Conservation (phyloP, 768 basidiomycete species). For the Tephrocybe sp. region DNA sequence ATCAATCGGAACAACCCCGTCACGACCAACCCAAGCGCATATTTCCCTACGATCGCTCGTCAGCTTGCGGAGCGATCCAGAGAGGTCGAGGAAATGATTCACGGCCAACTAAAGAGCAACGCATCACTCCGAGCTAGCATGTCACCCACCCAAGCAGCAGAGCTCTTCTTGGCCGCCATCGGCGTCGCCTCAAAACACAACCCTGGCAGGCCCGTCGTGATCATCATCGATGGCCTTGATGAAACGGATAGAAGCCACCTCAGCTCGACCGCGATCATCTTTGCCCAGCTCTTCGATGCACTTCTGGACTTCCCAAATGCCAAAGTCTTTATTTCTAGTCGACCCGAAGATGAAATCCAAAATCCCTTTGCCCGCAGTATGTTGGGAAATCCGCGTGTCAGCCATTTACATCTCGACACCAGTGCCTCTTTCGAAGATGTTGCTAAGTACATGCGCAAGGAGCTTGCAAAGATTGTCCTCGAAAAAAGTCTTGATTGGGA, state of each 20-base stretch:
- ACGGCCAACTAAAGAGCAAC: conserved; percentile 6
- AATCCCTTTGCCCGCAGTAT: conserved; percentile 7
- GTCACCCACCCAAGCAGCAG: conserved; percentile 10
- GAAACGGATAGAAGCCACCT: conserved; percentile 14
- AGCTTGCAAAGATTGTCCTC: not conserved
- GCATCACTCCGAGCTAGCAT: conserved; percentile 9
- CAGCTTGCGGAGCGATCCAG: conserved; percentile 10
- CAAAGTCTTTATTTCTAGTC: conserved; percentile 16
- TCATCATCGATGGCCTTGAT: conserved; percentile 20
- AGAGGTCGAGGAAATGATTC: not conserved
- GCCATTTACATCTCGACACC: not conserved
- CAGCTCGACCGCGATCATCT: conserved; percentile 4
- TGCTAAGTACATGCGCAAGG: not conserved
- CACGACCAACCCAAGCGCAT: conserved; percentile 14
- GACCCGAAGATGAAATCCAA: conserved; percentile 15
- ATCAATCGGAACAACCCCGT: conserved; percentile 16
- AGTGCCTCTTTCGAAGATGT: not conserved
- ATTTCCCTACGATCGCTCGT: conserved; percentile 19
- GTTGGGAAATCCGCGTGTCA: conserved; percentile 2
- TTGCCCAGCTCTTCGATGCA: conserved; percentile 5
- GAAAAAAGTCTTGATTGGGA: not conserved
- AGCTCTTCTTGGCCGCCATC: conserved; percentile 13
- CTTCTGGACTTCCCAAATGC: conserved; percentile 5
- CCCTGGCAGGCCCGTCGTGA: conserved; percentile 11
- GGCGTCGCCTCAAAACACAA: conserved; percentile 4